phyloP scores from a whole-genome alignment of 768 basidiomycete species.

The Hygrophorus russula region DNA sequence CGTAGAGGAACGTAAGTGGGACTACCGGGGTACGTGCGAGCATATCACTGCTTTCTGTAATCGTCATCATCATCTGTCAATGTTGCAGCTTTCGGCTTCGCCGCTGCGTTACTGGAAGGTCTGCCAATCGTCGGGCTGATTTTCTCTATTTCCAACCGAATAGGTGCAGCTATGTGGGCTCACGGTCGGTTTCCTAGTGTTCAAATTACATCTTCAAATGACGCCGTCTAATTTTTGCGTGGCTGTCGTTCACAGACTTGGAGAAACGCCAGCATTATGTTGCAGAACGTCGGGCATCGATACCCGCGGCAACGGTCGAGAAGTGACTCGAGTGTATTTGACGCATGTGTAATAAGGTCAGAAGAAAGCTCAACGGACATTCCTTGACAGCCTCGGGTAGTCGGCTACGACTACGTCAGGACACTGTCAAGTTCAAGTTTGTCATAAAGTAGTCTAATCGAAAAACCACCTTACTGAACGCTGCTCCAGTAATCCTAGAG shows the following conservation, averaged over 20 bases:
- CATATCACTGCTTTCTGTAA: not conserved
- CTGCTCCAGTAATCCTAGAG: too few relatives aligned
- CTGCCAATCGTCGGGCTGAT: slow-evolving; percentile 74
- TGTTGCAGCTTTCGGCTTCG: slow-evolving; percentile 71
- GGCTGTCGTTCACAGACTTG: slow-evolving; percentile 29
- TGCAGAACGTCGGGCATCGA: not conserved
- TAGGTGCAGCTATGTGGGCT: slow-evolving; percentile 95
- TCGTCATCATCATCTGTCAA: not conserved
- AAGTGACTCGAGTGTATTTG: too few relatives aligned
- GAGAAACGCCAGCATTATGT: slow-evolving; percentile 49
- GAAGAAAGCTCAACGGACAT: too few relatives aligned
- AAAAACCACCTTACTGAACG: too few relatives aligned
- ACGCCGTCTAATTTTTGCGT: slow-evolving; percentile 1
- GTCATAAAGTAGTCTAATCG: too few relatives aligned
- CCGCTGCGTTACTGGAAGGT: slow-evolving; percentile 70
- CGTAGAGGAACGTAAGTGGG: slow-evolving; percentile 85
- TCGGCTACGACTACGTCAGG: too few relatives aligned
- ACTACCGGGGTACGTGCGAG: slow-evolving; percentile 53
- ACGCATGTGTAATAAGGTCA: too few relatives aligned
- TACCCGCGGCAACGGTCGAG: not conserved
- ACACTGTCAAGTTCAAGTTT: too few relatives aligned
- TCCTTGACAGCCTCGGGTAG: too few relatives aligned
- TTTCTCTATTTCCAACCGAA: slow-evolving; percentile 77
- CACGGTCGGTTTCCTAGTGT: slow-evolving; percentile 37
- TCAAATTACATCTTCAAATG: not conserved